Evolutionary conservation across 2,329 filamentous ascomycete species (phyloP).

Genomic region (Colletotrichum sp.): DNA sequence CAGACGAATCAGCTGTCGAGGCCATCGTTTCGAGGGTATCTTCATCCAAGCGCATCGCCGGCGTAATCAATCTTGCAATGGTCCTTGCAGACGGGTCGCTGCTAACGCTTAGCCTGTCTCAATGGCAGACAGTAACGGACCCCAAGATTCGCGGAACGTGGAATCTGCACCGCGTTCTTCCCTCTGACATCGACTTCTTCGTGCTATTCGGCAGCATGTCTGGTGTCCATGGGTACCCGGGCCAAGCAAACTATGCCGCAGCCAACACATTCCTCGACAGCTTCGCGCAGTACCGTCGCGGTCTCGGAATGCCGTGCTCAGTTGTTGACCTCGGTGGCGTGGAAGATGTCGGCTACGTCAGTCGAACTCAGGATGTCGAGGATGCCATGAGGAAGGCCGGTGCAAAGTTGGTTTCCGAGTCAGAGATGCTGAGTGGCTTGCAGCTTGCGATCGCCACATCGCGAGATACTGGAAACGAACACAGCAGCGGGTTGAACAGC

Average conservation of each 20-base stretch:
- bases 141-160: constrained; percentile 47
- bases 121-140: constrained; percentile 37
- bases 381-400: background rate
- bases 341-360: constrained; percentile 37
- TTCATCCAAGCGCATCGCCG: background rate
- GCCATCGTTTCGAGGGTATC: background rate
- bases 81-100: constrained; percentile 23
- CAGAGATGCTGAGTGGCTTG: background rate
- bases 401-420: background rate
- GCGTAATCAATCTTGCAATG: constrained; percentile 5
- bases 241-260: constrained; percentile 45
- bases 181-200: constrained; percentile 40
- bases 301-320: constrained; percentile 38
- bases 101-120: constrained; percentile 36
- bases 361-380: constrained; percentile 37
- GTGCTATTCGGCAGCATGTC: constrained; percentile 37
- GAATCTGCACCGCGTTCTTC: constrained; percentile 41
- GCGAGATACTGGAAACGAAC: background rate
- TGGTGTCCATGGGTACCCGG: constrained; percentile 36
- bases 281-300: constrained; percentile 39
- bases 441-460: background rate
- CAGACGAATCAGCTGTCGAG: background rate
- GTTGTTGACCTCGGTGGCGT: constrained; percentile 44
- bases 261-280: constrained; percentile 46
- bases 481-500: background rate